A percentile compares a stretch with the other conserved stretches of the same genome.
These are phyloP conservation scores for Penicillium sp. DNA, from an alignment of 2,329 filamentous ascomycete species.

Conservation along the genomic window DNA sequence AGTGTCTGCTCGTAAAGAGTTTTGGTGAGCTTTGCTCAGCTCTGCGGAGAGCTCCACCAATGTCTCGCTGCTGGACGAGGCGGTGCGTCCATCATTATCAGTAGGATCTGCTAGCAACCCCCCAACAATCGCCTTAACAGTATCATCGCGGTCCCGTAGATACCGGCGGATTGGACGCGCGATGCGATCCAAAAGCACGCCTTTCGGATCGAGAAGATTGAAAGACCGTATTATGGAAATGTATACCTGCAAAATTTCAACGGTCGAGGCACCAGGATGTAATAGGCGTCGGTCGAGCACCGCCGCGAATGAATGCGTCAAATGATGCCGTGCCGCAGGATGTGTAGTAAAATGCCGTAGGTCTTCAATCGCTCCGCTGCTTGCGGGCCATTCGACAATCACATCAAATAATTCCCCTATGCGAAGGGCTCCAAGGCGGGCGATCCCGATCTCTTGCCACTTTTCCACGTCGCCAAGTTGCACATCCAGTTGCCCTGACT, in stretches of 20 bases:
- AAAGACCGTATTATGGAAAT: constrained; percentile 70
- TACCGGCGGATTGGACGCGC: constrained; percentile 68
- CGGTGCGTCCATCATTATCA: constrained; percentile 40
- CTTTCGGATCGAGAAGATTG: constrained; percentile 66
- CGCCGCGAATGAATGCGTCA: constrained; percentile 59
- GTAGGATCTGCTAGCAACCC: constrained; percentile 64
- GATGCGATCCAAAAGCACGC: constrained; percentile 69
- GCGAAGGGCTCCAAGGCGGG: constrained; percentile 60
- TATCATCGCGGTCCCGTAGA: constrained; percentile 68
- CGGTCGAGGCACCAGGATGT: constrained; percentile 68
- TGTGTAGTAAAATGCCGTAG: constrained; percentile 62
- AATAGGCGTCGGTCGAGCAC: constrained; percentile 61
- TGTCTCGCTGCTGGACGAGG: constrained; percentile 43
- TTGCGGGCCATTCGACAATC: constrained; percentile 65
- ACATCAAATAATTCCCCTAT: constrained; percentile 65
- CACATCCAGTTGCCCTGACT: constrained; percentile 37
- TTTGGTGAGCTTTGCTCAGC: constrained; percentile 49
- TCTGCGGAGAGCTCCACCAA: constrained; percentile 61
- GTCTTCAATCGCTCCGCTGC: constrained; percentile 64
- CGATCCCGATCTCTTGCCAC: constrained; percentile 61
- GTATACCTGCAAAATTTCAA: constrained; percentile 70
- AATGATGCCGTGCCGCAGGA: constrained; percentile 58
- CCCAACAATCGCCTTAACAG: constrained; percentile 67
- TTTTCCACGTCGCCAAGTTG: constrained; percentile 52
- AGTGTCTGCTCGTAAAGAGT: constrained; percentile 50